Base-by-base conservation (phyloP, 768 basidiomycete species). In the Lactifluus hygrophoroides region DNA sequence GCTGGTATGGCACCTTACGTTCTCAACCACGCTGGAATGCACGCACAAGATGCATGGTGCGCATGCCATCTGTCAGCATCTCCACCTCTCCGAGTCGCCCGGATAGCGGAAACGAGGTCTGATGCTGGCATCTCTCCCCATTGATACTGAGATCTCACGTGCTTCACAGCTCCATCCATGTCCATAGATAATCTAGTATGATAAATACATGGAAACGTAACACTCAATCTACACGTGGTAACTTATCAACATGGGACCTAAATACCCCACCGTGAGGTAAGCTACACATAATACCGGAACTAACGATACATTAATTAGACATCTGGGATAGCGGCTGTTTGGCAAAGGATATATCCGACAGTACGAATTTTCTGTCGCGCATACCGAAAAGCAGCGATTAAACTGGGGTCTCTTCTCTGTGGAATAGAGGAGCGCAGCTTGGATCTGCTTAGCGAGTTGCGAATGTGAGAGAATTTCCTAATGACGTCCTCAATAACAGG, bases 401-500 rank as follows among this genome's bases (percentile, higher is more conserved):
- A 5, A 9, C 43, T 25, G 3, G 34, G 35, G 27, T 51, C 44
- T 35, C 21, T 46, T 37, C n/a, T 60, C 17, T 37, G 16, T 23
- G 63, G 61, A 2, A 72, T 56, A 1, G 73, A 68, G 3, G 71
- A 66, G 0, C 75, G 72, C 5, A 73, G 62, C 48, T 65, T 69
- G 66, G 65, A 64, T 19, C n/a, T 38, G 16, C 59, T 61, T 1
- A 73, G 49, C 1, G 47, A 40, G 1, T 43, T 23, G 3, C 64
- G 61, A 5, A 73, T 60, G 9, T 17, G 30, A n/a, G 63, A 56
- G 49, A 74, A 74, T 13, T 68, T 67, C 3, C 32, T 25, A 8
- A 69, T 64, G 16, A 74, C 72, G 9, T 69, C 56, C 30, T 67
- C 66, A 35, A 70, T 73, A 0, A 54, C 61, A 1, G 73, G 74